Base-by-base conservation (phyloP, 257 asterid genomes). In the Przewalskia tangutica region DNA sequence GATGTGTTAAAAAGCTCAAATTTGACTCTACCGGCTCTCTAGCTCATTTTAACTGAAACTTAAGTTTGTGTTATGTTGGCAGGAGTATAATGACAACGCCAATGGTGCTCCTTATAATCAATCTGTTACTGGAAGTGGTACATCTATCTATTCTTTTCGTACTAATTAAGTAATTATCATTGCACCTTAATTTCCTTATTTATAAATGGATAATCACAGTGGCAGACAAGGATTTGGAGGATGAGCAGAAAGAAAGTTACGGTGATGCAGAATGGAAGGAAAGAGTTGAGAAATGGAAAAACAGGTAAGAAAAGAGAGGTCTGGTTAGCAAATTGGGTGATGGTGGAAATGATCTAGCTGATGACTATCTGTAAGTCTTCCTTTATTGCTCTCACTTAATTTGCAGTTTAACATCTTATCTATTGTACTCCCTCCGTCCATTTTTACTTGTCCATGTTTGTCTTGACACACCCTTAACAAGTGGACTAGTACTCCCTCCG, bases 231-330 rank as follows among this genome's bases (percentile, higher is more conserved):
- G 92, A 92, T 53, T 84, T 87, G 80, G 97, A 93, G 83, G 97
- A 87, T 18, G 95, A 90, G 48, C 88, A 84, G 42, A 89, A 87
- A 40, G 95, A 90, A 80, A 85, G 88, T 17, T 85, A 88, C 89
- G 89, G 81, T 81, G 89, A 60, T 46, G 90, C 88, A 2, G 95
- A 90, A 85, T 93, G 98, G 98, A 90, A 90, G 81, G 95, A 93
- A 6, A 87, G 98, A 66, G 91, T 93, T 65, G 95, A 92, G 32
- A 90, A 92, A 84, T 93, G 98, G 98, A 93, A 92, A 86, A 89
- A 85, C 63, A 86, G 93, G 65, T 95, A 92, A 77, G 94, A 92
- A 84, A 93, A 93, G 88, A 86, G 93, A 84, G 95, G 98, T 4
- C 90, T 92, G 4, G 84, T 90, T 6, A 66, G 91, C 77, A 90